These are phyloP conservation scores for Sergeia podlipaevii DNA, from an alignment of 208 protist species.

Conservation along the genomic window DNA sequence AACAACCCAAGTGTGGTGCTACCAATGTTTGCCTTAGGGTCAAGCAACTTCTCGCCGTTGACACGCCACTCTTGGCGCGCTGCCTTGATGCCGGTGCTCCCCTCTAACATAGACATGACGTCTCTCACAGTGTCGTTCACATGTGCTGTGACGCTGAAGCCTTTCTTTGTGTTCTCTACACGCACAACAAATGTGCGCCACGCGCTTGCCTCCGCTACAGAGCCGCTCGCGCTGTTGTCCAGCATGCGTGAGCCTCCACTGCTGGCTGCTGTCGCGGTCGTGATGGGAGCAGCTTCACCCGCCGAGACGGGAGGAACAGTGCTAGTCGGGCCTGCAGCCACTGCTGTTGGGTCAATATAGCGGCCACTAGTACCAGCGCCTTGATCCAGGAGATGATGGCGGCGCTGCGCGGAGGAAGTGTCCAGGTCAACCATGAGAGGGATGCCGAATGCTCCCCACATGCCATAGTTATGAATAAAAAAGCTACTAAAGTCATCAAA, in stretches of 20 bases:
- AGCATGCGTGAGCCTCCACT: not conserved
- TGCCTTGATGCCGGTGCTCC: constrained; percentile 58
- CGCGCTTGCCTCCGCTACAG: too few relatives aligned
- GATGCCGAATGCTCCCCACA: constrained; percentile 73
- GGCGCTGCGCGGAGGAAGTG: constrained; percentile 29
- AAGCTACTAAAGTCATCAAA: constrained; percentile 64
- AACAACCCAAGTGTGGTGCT: constrained; percentile 57
- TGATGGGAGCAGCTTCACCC: constrained; percentile 1
- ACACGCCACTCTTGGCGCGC: constrained; percentile 70
- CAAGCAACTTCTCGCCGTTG: constrained; percentile 24
- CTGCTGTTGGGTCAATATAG: not conserved
- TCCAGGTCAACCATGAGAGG: constrained; percentile 39
- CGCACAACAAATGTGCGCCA: constrained; percentile 61
- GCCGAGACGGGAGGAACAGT: not conserved
- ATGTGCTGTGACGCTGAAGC: constrained; percentile 84
- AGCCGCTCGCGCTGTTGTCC: not conserved
- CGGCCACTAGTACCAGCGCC: not conserved
- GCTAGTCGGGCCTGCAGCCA: not conserved
- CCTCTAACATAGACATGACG: constrained; percentile 82
- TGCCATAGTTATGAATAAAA: constrained; percentile 71
- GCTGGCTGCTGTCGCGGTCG: not conserved
- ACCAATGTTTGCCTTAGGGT: constrained; percentile 36
- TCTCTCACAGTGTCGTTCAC: constrained; percentile 65
- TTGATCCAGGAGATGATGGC: constrained; percentile 18
- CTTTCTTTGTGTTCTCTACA: constrained; percentile 54